phyloP scores from a whole-genome alignment of 106 monocot genomes.

The Posidonia australis region DNA sequence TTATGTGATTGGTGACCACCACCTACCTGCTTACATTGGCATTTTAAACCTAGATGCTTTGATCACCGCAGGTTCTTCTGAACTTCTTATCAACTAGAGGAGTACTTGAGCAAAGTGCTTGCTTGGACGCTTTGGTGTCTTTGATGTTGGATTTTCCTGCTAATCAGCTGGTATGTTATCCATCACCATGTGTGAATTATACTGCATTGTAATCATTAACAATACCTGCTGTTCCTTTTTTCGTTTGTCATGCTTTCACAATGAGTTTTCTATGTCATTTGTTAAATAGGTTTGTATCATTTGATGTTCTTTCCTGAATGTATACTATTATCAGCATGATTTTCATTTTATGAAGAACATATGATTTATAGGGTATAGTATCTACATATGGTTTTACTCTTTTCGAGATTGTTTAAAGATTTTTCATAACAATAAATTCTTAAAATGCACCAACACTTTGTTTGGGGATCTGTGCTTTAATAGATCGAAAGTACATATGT shows the following conservation, averaged over 20 bases:
- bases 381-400: too few species aligned
- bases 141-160: conserved; percentile 73
- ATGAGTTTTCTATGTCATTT: too few species aligned
- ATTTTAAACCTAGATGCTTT: background rate
- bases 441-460: background rate
- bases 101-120: conserved; percentile 62
- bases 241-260: background rate
- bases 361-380: too few species aligned
- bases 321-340: too few species aligned
- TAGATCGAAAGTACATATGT: too few species aligned
- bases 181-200: background rate
- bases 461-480: background rate
- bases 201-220: background rate
- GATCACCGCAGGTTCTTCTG: conserved; percentile 56
- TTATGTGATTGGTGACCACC: background rate
- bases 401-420: background rate
- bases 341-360: too few species aligned
- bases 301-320: too few species aligned
- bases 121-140: conserved; percentile 82
- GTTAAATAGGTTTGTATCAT: too few species aligned
- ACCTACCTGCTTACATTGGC: background rate
- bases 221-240: background rate
- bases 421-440: background rate
- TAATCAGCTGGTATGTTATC: conserved; percentile 68
- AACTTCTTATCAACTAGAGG: conserved; percentile 65